Percentiles rank a stretch among this genome's conserved stretches.
phyloP scores from a whole-genome alignment of 495 filamentous ascomycete genomes.

The Lophium mytilinum region DNA sequence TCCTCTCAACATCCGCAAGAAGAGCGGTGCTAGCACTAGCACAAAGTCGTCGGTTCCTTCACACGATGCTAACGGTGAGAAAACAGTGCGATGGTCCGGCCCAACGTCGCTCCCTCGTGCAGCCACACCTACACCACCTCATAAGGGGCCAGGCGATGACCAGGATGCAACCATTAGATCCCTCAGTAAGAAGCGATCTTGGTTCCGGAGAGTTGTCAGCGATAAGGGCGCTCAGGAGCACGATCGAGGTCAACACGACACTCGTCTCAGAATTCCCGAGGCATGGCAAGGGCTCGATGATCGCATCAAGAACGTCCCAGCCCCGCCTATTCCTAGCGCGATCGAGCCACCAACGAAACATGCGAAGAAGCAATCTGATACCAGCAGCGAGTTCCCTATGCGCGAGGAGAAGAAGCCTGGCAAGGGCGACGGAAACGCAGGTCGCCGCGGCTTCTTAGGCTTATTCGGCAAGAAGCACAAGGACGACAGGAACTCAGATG shows the following conservation, averaged over 20 bases:
- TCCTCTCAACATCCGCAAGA: constrained; percentile 37
- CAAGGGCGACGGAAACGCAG: constrained; percentile 10
- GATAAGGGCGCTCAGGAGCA: constrained; percentile 14
- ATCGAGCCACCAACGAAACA: background rate
- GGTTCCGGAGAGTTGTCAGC: constrained; percentile 28
- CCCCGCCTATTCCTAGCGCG: background rate
- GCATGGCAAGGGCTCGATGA: constrained; percentile 27
- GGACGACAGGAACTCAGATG: constrained; percentile 11
- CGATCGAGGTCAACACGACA: constrained; percentile 5
- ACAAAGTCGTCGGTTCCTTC: background rate
- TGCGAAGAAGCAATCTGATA: constrained; percentile 10
- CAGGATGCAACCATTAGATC: constrained; percentile 13
- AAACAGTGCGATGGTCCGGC: constrained; percentile 3
- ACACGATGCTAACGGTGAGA: constrained; percentile 8
- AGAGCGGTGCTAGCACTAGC: constrained; percentile 25
- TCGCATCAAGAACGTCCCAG: constrained; percentile 11
- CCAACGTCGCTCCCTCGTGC: constrained; percentile 2
- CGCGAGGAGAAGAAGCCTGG: constrained; percentile 20
- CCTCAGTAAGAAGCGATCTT: constrained; percentile 33
- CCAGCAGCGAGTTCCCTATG: constrained; percentile 32
- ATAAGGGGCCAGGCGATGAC: background rate
- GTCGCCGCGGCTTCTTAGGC: constrained; percentile 16
- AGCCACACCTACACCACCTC: background rate
- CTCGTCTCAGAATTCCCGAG: constrained; percentile 16
- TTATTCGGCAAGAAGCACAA: constrained; percentile 24